Base-by-base conservation (phyloP, 169 alveolate genomes). In the Plasmodium fragile region DNA sequence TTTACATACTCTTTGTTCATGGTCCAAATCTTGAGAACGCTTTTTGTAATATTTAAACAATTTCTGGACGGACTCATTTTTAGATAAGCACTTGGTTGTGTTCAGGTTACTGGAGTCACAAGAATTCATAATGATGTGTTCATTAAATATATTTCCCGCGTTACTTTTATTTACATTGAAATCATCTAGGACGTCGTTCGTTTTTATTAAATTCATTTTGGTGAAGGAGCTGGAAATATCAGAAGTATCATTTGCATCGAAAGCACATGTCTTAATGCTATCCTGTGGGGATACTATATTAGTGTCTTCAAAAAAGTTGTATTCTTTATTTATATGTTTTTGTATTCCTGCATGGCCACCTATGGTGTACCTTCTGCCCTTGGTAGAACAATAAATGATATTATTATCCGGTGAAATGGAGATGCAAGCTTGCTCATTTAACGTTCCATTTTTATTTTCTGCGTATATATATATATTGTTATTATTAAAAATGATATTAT, bases 271-370 rank as follows among this genome's bases (percentile, higher is more conserved):
- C 53, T 89, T 89, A 28, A 89, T 89, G 11, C 91, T 89, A 43
- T 89, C 90, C 2, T 45, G 89, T 36, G 82, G 89, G 25, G 89
- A 77, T 28, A 52, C 16, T 18, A 43, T 11, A 59, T 55, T 69
- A 52, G 65, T 79, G 32, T 77, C 94, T 16, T 89, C 94, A 78
- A 89, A 89, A 70, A 89, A 89, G 72, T 55, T 80, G 55, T 89
- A 89, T 79, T 89, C 94, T 32, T 89, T 89, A 70, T 89, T 89
- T 80, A 89, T 39, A 77, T 89, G 65, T 69, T 89, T 89, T 80
- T 89, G 94, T 89, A 89, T 89, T 39, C 90, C 94, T 11, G 94
- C 72, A 41, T 89, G 77, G 10, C 94, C 94, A 28, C 94, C 94
- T 59, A 89, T 89, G 59, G 94, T 89, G 82, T 89, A 89, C 36